Percentiles rank a stretch among this genome's conserved stretches.
Conservation (phyloP, 306 rosid species). For the Albizia julibrissin region DNA sequence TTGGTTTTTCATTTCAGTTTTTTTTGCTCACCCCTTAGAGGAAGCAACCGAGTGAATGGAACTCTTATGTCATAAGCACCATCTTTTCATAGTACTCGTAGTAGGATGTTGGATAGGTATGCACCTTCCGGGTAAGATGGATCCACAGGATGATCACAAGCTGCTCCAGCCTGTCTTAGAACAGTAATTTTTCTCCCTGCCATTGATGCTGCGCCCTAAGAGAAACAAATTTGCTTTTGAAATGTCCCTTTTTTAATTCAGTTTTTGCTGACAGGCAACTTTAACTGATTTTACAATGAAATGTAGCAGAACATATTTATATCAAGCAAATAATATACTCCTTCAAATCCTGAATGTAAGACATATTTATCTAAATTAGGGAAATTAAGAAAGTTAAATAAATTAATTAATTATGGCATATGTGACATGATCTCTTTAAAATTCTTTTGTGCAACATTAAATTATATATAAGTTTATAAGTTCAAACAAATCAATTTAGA, state of each 20-base stretch:
- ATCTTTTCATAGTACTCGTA: slow-evolving; percentile 62
- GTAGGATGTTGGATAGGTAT: slow-evolving; percentile 70
- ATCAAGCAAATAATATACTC: neutral
- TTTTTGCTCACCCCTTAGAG: neutral
- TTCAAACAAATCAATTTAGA: no score
- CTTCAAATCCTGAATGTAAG: no score
- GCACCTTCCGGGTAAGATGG: slow-evolving; percentile 90
- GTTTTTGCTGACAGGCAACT: neutral
- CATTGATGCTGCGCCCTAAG: slow-evolving; percentile 73
- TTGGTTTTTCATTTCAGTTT: no score
- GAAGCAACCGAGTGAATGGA: slow-evolving; percentile 18
- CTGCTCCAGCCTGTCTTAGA: slow-evolving; percentile 74
- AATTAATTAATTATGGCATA: no score
- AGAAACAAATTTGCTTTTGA: neutral
- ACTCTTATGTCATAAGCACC: neutral
- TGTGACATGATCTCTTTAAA: no score
- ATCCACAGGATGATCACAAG: slow-evolving; percentile 80
- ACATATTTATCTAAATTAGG: no score
- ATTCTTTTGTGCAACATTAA: no score
- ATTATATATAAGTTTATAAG: no score
- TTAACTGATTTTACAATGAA: neutral
- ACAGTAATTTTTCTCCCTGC: slow-evolving; percentile 75
- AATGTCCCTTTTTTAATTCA: neutral
- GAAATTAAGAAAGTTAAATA: no score
- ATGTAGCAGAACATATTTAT: neutral